Evolutionary conservation across 2,329 filamentous ascomycete genomes (phyloP).

Genomic region (Microdochium bolleyi): DNA sequence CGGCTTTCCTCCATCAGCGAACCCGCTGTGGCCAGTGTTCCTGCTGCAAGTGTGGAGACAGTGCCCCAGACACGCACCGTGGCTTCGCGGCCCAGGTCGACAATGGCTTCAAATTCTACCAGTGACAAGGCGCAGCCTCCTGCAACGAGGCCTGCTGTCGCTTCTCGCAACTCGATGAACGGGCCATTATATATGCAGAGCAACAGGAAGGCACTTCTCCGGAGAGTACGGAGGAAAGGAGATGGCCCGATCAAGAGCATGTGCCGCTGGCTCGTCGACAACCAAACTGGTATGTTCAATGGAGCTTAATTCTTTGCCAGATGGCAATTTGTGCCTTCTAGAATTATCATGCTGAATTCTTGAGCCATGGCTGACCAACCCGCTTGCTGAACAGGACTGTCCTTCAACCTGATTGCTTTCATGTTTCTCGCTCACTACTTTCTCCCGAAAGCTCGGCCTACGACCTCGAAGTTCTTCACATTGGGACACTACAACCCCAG

Average conservation of each 20-base stretch:
- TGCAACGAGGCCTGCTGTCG: slow-evolving; percentile 19
- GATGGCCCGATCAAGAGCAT: slow-evolving; percentile 53
- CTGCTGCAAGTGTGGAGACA: not conserved
- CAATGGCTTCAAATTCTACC: not conserved
- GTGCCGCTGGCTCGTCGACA: slow-evolving; percentile 64
- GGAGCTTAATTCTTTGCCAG: too few species aligned
- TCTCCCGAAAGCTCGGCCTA: slow-evolving; percentile 70
- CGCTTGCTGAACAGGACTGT: slow-evolving; percentile 52
- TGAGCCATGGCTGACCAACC: not conserved
- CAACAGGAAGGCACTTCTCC: slow-evolving; percentile 44
- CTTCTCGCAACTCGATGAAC: slow-evolving; percentile 35
- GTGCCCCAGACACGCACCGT: not conserved
- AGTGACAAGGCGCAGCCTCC: slow-evolving; percentile 17
- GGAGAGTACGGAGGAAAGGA: slow-evolving; percentile 53
- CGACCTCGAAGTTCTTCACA: slow-evolving; percentile 82
- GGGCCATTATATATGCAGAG: slow-evolving; percentile 51
- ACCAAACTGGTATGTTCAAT: slow-evolving; percentile 63
- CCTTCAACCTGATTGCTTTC: slow-evolving; percentile 76
- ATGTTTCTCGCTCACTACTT: slow-evolving; percentile 74
- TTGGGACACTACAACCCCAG: slow-evolving; percentile 73
- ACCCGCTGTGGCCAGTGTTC: not conserved
- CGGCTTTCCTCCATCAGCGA: not conserved
- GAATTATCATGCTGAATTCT: slow-evolving; percentile 2
- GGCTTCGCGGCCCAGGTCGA: not conserved
- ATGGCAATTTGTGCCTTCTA: too few species aligned